phyloP scores from a whole-genome alignment of 768 basidiomycete species.

The Russula abietina region DNA sequence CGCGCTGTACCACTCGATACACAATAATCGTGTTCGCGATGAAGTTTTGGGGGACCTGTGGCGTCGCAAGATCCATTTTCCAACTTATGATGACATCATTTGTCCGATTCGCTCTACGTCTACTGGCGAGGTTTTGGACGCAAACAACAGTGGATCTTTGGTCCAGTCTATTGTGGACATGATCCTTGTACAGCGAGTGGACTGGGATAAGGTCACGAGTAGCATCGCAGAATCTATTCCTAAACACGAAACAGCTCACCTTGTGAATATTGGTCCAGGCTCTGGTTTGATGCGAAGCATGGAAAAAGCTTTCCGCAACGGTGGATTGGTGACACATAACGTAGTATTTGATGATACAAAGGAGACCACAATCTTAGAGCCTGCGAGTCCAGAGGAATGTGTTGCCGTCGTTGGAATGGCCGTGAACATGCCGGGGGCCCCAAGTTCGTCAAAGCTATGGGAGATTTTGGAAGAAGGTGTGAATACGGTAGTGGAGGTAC shows the following conservation, averaged over 20 bases:
- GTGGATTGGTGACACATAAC: slow-evolving; percentile 17
- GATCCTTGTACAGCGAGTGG: slow-evolving; percentile 25
- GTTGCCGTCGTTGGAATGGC: slow-evolving; percentile 74
- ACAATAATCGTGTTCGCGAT: slow-evolving; percentile 32
- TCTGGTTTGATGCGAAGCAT: slow-evolving; percentile 36
- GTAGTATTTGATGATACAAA: not conserved
- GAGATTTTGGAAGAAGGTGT: slow-evolving; percentile 48
- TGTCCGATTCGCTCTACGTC: slow-evolving; percentile 22
- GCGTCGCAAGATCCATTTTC: slow-evolving; percentile 45
- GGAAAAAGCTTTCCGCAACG: slow-evolving; percentile 33
- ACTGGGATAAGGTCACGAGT: slow-evolving; percentile 44
- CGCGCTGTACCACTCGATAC: slow-evolving; percentile 47
- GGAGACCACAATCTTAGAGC: not conserved
- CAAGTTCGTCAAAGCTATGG: slow-evolving; percentile 48
- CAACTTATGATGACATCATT: slow-evolving; percentile 40
- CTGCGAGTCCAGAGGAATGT: slow-evolving; percentile 37
- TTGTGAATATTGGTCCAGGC: slow-evolving; percentile 50
- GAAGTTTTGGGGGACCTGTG: slow-evolving; percentile 42
- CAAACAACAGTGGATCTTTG: slow-evolving; percentile 5
- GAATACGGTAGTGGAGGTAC: slow-evolving; percentile 53
- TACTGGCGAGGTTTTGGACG: slow-evolving; percentile 17
- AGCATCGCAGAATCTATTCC: slow-evolving; percentile 26
- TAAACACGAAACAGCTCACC: slow-evolving; percentile 27
- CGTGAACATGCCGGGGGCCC: slow-evolving; percentile 49
- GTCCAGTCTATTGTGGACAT: slow-evolving; percentile 21